These are phyloP conservation scores for Verbascum thapsus DNA, from an alignment of 257 asterid species.

Conservation along the genomic window DNA sequence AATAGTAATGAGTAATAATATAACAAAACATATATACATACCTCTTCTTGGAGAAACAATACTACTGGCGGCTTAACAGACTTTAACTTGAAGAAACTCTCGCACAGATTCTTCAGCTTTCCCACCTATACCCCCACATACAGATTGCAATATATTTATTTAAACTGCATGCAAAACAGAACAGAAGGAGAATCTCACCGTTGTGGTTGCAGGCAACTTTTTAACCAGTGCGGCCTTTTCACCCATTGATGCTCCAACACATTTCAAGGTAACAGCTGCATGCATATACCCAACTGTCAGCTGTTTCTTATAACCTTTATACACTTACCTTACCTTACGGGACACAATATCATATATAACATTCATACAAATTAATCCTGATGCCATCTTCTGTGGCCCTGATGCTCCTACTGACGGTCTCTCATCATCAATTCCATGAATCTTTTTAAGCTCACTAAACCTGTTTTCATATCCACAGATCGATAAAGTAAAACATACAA, in stretches of 20 bases:
- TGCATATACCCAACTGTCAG: too few species aligned
- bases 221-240: conserved; percentile 72
- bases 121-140: conserved; percentile 90
- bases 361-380: conserved; percentile 81
- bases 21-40: too few species aligned
- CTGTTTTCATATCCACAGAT: conserved; percentile 40
- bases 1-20: too few species aligned
- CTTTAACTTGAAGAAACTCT: conserved; percentile 87
- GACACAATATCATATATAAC: conserved; percentile 21
- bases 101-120: conserved; percentile 86
- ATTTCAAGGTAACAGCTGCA: conserved; percentile 84
- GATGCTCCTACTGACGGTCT: conserved; percentile 57
- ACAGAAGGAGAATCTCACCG: conserved; percentile 43
- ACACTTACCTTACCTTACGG: too few species aligned
- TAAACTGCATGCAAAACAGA: conserved; percentile 13
- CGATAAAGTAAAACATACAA: not conserved
- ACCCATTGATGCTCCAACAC: conserved; percentile 90
- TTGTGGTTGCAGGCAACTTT: conserved; percentile 80
- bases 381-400: conserved; percentile 87
- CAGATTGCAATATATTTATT: conserved; percentile 5
- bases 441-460: conserved; percentile 70
- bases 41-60: conserved; percentile 90
- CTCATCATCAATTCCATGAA: conserved; percentile 84
- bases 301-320: too few species aligned
- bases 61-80: conserved; percentile 76